phyloP scores from a whole-genome alignment of 1,139 yeast genomes.

The Kodamaea alishanica region DNA sequence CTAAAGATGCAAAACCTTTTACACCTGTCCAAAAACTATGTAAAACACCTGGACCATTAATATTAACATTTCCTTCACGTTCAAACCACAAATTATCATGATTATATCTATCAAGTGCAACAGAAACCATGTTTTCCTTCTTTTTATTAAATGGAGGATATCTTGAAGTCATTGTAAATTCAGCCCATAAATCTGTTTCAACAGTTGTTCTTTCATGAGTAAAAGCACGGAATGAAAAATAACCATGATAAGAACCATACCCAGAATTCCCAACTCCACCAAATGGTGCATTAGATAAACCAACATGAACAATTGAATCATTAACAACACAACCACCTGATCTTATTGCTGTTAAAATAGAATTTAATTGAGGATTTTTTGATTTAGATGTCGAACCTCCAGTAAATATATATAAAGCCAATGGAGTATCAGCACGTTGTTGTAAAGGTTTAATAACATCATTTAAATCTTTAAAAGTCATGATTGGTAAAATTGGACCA shows the following conservation, averaged over 20 bases:
- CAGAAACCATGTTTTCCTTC: conserved; percentile 29
- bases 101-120: conserved; percentile 26
- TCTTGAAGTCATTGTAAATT: conserved; percentile 52
- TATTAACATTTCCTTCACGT: conserved; percentile 32
- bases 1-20: conserved; percentile 29
- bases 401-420: conserved; percentile 77
- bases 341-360: conserved; percentile 52
- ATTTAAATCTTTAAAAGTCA: conserved; percentile 50
- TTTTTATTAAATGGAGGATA: conserved; percentile 60
- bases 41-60: conserved; percentile 33
- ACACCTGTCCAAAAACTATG: conserved; percentile 34
- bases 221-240: conserved; percentile 65
- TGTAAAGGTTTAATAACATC: conserved; percentile 47
- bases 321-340: conserved; percentile 75
- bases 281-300: conserved; percentile 71
- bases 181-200: conserved; percentile 67
- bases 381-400: conserved; percentile 31
- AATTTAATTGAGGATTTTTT: conserved; percentile 47
- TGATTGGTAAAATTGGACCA: conserved; percentile 81
- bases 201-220: conserved; percentile 72
- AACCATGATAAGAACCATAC: conserved; percentile 77
- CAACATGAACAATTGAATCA: conserved; percentile 73
- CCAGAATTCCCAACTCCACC: conserved; percentile 93
- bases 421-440: conserved; percentile 72
- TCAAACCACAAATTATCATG: conserved; percentile 34